These are phyloP conservation scores for Fistulina hepatica DNA, from an alignment of 1,284 basidiomycete genomes.

Conservation along the genomic window DNA sequence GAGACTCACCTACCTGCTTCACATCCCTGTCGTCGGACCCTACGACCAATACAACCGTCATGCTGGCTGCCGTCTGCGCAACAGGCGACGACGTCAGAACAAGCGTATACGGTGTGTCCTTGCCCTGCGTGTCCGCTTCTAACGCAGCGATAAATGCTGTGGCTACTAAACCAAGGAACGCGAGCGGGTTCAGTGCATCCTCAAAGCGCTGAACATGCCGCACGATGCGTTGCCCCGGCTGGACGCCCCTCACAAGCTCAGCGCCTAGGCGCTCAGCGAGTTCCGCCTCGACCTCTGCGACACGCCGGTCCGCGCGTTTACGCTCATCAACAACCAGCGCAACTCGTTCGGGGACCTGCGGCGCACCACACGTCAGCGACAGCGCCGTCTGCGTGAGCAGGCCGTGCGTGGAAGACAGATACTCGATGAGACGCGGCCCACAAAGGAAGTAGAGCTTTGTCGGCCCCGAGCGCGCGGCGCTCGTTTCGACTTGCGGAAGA, in stretches of 20 bases:
- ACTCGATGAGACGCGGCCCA: constrained; percentile 62
- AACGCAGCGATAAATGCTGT: constrained; percentile 44
- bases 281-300: constrained; percentile 57
- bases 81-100: constrained; percentile 54
- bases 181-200: constrained; percentile 47
- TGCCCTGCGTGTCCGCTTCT: constrained; percentile 22
- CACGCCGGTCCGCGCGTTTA: constrained; percentile 49
- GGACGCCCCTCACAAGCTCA: constrained; percentile 26
- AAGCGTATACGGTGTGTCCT: constrained; percentile 31
- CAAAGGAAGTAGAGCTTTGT: constrained; percentile 69
- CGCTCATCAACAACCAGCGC: constrained; percentile 56
- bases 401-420: constrained; percentile 46
- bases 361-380: constrained; percentile 53
- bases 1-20: constrained; percentile 44
- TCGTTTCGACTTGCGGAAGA: constrained; percentile 54
- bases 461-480: constrained; percentile 44
- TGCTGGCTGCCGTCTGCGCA: constrained; percentile 36
- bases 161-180: too few relatives aligned
- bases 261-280: constrained; percentile 48
- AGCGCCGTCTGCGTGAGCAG: constrained; percentile 46
- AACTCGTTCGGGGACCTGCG: constrained; percentile 60
- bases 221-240: constrained; percentile 23
- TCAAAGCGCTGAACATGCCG: constrained; percentile 48
- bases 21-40: constrained; percentile 50
- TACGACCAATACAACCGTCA: constrained; percentile 47